phyloP scores from a whole-genome alignment of 2,329 filamentous ascomycete species.

The Colletotrichum sp. region DNA sequence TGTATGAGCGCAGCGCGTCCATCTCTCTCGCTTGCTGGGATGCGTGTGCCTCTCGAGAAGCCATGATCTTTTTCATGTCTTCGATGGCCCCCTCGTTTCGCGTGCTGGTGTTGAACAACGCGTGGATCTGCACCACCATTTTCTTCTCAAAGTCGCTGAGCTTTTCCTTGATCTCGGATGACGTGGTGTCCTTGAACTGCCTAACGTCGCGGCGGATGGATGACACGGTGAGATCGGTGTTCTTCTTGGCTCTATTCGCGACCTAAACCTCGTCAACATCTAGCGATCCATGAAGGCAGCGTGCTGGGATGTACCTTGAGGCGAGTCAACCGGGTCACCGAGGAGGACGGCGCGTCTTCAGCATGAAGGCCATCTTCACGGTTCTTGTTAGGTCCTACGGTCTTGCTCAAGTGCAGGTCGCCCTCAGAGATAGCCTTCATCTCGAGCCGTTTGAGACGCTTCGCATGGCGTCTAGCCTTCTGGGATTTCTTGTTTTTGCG shows the following conservation, averaged over 20 bases:
- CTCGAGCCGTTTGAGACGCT: background rate
- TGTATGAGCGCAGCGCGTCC: too few species aligned
- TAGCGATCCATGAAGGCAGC: too few species aligned
- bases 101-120: too few species aligned
- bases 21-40: too few species aligned
- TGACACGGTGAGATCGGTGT: rapidly evolving
- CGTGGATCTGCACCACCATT: too few species aligned
- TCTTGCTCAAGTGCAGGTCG: background rate
- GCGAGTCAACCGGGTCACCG: too few species aligned
- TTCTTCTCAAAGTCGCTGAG: rapidly evolving
- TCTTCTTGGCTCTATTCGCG: background rate
- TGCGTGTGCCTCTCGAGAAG: too few species aligned
- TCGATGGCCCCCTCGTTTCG: too few species aligned
- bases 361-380: rapidly evolving
- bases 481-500: background rate
- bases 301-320: too few species aligned
- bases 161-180: background rate
- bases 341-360: background rate
- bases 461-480: background rate
- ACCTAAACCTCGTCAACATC: too few species aligned
- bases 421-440: background rate
- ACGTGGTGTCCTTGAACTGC: background rate
- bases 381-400: rapidly evolving
- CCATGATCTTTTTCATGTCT: too few species aligned
- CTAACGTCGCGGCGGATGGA: rapidly evolving